Evolutionary conservation across 768 basidiomycete species (phyloP).

Genomic region (Tephrocybe sp.): DNA sequence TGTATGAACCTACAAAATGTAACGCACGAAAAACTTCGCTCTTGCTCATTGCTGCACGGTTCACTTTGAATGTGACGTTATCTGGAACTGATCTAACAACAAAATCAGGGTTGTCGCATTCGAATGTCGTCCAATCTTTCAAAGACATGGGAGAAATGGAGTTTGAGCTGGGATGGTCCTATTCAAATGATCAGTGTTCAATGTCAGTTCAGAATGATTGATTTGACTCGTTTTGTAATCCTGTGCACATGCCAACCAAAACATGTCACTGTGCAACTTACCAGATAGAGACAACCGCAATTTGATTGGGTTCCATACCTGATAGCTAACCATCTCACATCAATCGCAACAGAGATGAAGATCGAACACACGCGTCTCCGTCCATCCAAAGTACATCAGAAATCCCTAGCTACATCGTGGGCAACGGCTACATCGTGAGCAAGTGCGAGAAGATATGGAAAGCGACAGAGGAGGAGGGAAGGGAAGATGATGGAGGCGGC

Average conservation of each 20-base stretch:
- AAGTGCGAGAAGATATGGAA: slow-evolving; percentile 23
- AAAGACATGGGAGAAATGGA: slow-evolving; percentile 2
- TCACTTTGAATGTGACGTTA: slow-evolving; percentile 45
- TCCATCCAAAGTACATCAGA: slow-evolving; percentile 33
- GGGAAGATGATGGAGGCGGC: slow-evolving; percentile 26
- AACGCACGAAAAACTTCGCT: slow-evolving; percentile 66
- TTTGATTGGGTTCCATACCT: too few relatives aligned
- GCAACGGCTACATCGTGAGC: slow-evolving; percentile 19
- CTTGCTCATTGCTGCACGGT: slow-evolving; percentile 42
- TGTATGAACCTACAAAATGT: slow-evolving; percentile 6
- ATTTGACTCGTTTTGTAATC: neutral
- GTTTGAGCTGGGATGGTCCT: neutral
- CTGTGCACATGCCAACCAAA: slow-evolving; percentile 3
- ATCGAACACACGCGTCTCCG: slow-evolving; percentile 26
- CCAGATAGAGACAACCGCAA: too few relatives aligned
- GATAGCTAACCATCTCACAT: slow-evolving; percentile 16
- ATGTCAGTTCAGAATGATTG: too few relatives aligned
- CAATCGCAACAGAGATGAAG: slow-evolving; percentile 23
- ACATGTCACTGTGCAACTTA: slow-evolving; percentile 14
- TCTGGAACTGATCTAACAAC: slow-evolving; percentile 53
- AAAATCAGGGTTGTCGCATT: slow-evolving; percentile 53
- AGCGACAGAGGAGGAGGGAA: slow-evolving; percentile 22
- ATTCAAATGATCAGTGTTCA: too few relatives aligned
- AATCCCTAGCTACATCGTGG: slow-evolving; percentile 27
- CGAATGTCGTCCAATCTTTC: slow-evolving; percentile 34